phyloP scores from a whole-genome alignment of 257 asterid genomes.

The Scutellaria baicalensis region DNA sequence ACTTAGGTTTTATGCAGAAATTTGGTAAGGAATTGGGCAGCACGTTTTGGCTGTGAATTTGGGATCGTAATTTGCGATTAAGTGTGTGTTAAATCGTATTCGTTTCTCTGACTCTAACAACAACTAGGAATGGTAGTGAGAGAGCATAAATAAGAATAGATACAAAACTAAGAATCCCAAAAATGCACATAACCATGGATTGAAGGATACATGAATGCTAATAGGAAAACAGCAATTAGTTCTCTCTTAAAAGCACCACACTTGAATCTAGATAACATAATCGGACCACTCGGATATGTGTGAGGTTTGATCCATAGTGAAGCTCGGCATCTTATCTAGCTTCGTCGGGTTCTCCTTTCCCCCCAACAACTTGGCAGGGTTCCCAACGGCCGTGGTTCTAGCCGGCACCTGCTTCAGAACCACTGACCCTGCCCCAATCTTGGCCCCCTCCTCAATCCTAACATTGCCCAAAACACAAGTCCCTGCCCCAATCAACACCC shows the following conservation, averaged over 20 bases:
- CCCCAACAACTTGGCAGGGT: constrained; percentile 77
- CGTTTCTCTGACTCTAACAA: too few species aligned
- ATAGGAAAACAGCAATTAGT: too few species aligned
- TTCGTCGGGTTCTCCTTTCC: constrained; percentile 69
- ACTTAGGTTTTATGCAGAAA: too few species aligned
- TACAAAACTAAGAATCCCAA: background rate
- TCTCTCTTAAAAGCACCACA: background rate
- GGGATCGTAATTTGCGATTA: too few species aligned
- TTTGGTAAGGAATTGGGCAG: too few species aligned
- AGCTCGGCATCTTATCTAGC: constrained; percentile 66
- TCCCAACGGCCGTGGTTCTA: constrained; percentile 84
- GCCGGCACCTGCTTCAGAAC: constrained; percentile 78
- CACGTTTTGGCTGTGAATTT: too few species aligned
- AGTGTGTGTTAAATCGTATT: too few species aligned
- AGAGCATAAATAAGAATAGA: too few species aligned
- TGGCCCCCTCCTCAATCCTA: constrained; percentile 72
- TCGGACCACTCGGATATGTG: constrained; percentile 69
- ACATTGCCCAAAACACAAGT: constrained; percentile 89
- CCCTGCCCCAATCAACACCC: constrained; percentile 90
- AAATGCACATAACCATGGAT: too few species aligned
- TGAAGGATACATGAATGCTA: too few species aligned
- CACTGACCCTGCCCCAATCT: constrained; percentile 90
- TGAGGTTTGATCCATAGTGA: constrained; percentile 86
- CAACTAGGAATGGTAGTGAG: too few species aligned
- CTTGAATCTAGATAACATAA: constrained; percentile 51